Evolutionary conservation across 768 basidiomycete species (phyloP).

Genomic region (Russula compacta): DNA sequence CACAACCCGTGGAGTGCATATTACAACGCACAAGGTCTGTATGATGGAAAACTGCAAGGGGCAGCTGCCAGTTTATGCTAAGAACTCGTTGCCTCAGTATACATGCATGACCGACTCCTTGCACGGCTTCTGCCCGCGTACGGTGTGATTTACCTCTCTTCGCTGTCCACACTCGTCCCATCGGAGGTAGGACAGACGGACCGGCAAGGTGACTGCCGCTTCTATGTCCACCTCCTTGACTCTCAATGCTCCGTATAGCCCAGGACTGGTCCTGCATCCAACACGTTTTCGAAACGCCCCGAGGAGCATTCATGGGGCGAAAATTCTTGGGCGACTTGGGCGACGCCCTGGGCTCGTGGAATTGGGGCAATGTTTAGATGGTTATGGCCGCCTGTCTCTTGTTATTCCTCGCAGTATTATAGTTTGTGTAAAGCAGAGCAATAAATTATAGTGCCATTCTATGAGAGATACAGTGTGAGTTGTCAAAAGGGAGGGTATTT

Average conservation of each 20-base stretch:
- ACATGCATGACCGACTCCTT: slow-evolving; percentile 17
- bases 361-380: neutral
- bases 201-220: neutral
- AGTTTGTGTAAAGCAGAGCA: neutral
- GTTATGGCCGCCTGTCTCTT: neutral
- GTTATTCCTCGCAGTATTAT: neutral
- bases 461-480: neutral
- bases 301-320: slow-evolving; percentile 3
- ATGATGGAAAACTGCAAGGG: neutral
- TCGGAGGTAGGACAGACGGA: neutral
- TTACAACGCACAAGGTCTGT: slow-evolving; percentile 19
- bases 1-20: slow-evolving; percentile 14
- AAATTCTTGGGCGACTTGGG: neutral
- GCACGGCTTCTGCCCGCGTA: slow-evolving; percentile 5
- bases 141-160: slow-evolving; percentile 6
- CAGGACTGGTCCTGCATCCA: slow-evolving; percentile 7
- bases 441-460: slow-evolving; percentile 11
- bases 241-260: neutral
- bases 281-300: slow-evolving; percentile 7
- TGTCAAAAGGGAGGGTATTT: neutral
- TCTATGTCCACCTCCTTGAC: neutral
- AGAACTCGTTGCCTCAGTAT: neutral
- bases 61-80: neutral
- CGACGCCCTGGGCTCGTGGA: neutral
- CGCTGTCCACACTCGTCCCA: neutral